Base-by-base conservation (phyloP, 345 rosid species). In the Murraya paniculata region DNA sequence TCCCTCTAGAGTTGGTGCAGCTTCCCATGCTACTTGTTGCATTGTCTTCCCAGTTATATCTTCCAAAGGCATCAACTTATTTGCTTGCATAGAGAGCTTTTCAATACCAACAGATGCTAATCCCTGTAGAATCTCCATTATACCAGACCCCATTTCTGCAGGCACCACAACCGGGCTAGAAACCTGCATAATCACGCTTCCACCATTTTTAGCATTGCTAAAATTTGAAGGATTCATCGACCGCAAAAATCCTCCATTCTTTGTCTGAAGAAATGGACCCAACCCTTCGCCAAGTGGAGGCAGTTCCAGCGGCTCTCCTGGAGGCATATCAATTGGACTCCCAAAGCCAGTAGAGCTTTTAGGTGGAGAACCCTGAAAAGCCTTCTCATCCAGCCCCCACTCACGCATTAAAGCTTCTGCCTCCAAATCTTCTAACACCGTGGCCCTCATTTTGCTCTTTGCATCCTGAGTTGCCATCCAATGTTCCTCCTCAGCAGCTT, bases 91-190 rank as follows among this genome's bases (percentile, higher is more conserved):
- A 14, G 99, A 95, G 68, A 95, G 95, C 87, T 93, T 95, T 80
- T 93, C 98, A 80, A 95, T 93, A 77, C 99, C 99, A 84, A 88
- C 84, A 35, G 96, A 92, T 67, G 95, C 99, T 59, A 95, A 83
- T 75, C 64, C 83, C 86, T 92, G 90, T 71, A 93, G 88, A 79
- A 91, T 86, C 56, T 87, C 97, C 87, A 86, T 87, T 77, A 92
- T 82, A 78, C 88, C 89, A 73, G 93, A 90, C 73, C 99, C 99
- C 99, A 95, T 93, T 85, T 91, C 97, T 19, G 97, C 98, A 21
- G 98, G 99, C 64, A 95, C 93, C 72, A 95, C 98, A 75, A 95
- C 95, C 4, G 99, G 98, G 85, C 85, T 89, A 48, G 99, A 95
- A 81, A 88, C 97, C 83, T 95, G 99, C 98, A 95, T 95, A 83